Conservation (phyloP, 148 eudicot genomes). For the Spergularia bocconei region DNA sequence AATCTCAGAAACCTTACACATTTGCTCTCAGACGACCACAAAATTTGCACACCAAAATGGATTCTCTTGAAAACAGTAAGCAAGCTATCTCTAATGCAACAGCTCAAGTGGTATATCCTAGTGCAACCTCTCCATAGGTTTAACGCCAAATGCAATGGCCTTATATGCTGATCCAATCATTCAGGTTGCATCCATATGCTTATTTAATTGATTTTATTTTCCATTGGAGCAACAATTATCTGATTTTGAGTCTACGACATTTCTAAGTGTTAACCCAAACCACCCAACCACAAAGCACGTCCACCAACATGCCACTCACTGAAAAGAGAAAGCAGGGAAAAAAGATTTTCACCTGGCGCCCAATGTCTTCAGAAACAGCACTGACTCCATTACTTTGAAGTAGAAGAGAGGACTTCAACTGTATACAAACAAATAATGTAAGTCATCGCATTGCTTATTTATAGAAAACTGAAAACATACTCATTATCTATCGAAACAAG, state of each 20-base stretch:
- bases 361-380: slow-evolving; percentile 43
- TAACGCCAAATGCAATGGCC: too few relatives aligned
- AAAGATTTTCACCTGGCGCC: slow-evolving; percentile 40
- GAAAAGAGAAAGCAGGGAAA: background rate
- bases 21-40: background rate
- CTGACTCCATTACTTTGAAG: slow-evolving; percentile 28
- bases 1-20: background rate
- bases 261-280: background rate
- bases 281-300: background rate
- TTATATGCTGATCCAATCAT: background rate
- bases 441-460: slow-evolving; percentile 3
- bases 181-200: background rate
- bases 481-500: background rate
- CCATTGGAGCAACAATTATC: background rate
- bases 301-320: background rate
- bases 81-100: background rate
- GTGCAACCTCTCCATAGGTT: background rate
- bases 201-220: background rate
- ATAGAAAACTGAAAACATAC: background rate
- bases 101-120: background rate
- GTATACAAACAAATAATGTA: slow-evolving; percentile 19
- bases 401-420: slow-evolving; percentile 43
- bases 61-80: background rate
- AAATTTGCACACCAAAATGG: background rate
- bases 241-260: background rate